Evolutionary conservation across 352 stramenopile species (phyloP).

Genomic region (Thalassiosira hispida): DNA sequence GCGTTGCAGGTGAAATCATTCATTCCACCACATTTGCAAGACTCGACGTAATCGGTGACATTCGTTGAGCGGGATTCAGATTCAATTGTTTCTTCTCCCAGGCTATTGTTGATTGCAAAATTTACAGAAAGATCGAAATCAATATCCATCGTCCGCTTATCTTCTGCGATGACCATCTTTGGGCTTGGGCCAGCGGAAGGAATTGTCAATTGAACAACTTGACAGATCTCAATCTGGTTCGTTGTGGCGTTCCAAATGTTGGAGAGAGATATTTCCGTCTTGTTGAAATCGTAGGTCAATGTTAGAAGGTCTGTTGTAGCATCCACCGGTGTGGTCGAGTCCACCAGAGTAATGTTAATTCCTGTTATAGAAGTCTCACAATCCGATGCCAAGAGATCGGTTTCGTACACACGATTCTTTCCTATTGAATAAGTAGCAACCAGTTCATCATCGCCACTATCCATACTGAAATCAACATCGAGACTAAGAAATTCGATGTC

Average conservation of each 20-base stretch:
- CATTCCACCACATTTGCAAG: background rate
- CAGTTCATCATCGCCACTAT: background rate
- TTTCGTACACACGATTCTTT: constrained; percentile 9
- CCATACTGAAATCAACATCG: background rate
- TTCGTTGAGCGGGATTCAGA: background rate
- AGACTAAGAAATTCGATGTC: background rate
- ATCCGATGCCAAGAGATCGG: background rate
- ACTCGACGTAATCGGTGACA: background rate
- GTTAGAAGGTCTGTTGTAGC: background rate
- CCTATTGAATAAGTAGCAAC: background rate
- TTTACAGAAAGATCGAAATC: constrained; percentile 11
- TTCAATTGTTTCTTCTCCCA: too few species aligned
- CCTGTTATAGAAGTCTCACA: background rate
- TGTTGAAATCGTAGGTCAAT: constrained; percentile 6
- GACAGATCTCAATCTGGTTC: constrained; percentile 14
- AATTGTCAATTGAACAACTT: constrained; percentile 13
- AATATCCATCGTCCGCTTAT: background rate
- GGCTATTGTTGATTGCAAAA: background rate
- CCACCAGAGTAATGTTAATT: background rate
- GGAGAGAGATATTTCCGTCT: background rate
- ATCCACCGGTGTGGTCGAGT: background rate
- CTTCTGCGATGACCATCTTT: background rate
- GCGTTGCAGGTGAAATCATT: background rate
- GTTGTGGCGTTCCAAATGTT: constrained; percentile 6
- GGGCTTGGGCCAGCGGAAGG: background rate